These are phyloP conservation scores for Erysimum cheiri DNA, from an alignment of 441 rosid genomes.

Conservation along the genomic window DNA sequence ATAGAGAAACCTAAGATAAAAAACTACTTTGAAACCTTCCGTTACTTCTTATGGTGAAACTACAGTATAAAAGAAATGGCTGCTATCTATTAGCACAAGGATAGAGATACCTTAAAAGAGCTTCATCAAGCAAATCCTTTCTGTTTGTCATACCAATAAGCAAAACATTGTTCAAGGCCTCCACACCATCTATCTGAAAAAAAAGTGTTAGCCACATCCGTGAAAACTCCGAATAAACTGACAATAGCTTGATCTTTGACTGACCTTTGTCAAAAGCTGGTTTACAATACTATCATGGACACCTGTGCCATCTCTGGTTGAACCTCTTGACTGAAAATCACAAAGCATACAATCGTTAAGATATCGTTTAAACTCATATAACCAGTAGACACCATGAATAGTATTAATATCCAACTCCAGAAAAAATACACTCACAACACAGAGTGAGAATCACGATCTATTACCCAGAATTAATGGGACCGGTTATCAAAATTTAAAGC, in stretches of 20 bases:
- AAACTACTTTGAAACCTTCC: too few species aligned
- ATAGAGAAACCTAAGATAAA: background rate
- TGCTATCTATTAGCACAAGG: slow-evolving; percentile 5
- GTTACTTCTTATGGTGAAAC: too few species aligned
- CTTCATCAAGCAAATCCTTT: slow-evolving; percentile 97
- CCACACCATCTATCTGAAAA: slow-evolving; percentile 95
- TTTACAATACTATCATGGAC: slow-evolving; percentile 64
- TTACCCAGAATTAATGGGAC: too few species aligned
- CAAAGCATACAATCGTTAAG: background rate
- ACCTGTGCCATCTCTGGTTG: background rate
- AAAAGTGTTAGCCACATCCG: background rate
- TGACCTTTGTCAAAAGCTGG: slow-evolving; percentile 90
- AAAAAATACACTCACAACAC: background rate
- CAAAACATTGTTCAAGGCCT: slow-evolving; percentile 91
- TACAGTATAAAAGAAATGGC: too few species aligned
- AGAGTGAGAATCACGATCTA: background rate
- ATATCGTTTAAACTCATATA: background rate
- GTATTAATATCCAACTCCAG: too few species aligned
- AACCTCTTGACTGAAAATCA: background rate
- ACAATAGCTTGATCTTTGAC: slow-evolving; percentile 25
- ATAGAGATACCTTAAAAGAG: slow-evolving; percentile 79
- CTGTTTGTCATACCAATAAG: slow-evolving; percentile 99
- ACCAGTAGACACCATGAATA: too few species aligned
- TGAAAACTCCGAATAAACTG: background rate
- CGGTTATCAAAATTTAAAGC: background rate